phyloP scores from a whole-genome alignment of 2,329 filamentous ascomycete species.

The Dendrostoma leiphaemia region DNA sequence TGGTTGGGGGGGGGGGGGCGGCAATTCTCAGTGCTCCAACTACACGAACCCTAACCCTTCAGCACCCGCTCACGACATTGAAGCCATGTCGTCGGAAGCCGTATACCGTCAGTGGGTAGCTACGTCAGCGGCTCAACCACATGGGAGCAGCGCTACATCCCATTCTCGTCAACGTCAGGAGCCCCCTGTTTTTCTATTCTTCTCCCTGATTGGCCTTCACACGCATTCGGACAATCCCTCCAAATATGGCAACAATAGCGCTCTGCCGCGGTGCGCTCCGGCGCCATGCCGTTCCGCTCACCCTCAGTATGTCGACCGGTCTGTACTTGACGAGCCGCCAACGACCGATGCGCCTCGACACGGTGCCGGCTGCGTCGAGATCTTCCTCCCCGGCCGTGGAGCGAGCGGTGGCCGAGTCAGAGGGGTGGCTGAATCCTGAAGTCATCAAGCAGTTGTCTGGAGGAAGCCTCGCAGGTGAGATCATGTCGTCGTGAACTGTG shows the following conservation, averaged over 20 bases:
- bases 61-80: too few species aligned
- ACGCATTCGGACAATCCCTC: too few species aligned
- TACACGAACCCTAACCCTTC: too few species aligned
- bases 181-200: neutral
- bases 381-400: slow-evolving; percentile 15
- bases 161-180: neutral
- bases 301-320: slow-evolving; percentile 24
- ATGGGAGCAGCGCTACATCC: neutral
- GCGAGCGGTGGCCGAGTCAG: slow-evolving; percentile 19
- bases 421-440: slow-evolving; percentile 30
- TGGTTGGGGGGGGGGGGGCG: too few species aligned
- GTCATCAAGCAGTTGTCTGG: slow-evolving; percentile 50
- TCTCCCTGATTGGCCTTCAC: too few species aligned
- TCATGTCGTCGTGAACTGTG: neutral
- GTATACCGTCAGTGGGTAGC: too few species aligned
- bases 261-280: slow-evolving; percentile 23
- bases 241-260: slow-evolving; percentile 16
- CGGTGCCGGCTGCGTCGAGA: slow-evolving; percentile 2
- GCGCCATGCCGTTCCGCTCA: slow-evolving; percentile 23
- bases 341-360: slow-evolving; percentile 30
- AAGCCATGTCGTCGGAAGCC: neutral
- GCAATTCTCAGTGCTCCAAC: too few species aligned
- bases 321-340: slow-evolving; percentile 25
- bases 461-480: slow-evolving; percentile 51
- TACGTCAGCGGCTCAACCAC: neutral